Percentiles rank a stretch among this genome's conserved stretches.
These are phyloP conservation scores for Cadophora luteo-olivacea DNA, from an alignment of 2,329 filamentous ascomycete species.

Conservation along the genomic window DNA sequence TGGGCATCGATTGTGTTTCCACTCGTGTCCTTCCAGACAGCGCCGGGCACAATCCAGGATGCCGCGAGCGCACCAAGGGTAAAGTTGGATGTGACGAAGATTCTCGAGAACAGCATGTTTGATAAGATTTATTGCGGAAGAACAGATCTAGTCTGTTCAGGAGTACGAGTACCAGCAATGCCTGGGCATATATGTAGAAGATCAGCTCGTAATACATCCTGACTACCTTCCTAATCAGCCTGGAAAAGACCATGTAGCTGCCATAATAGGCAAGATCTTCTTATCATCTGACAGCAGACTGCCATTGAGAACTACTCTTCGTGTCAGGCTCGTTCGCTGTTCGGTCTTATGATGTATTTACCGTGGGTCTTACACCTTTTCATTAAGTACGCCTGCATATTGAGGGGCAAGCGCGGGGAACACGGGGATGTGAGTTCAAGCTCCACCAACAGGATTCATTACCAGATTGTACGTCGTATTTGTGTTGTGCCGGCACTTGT, in stretches of 20 bases:
- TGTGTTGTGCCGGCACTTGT: not conserved
- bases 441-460: not conserved
- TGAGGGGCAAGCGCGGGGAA: not conserved
- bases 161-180: too few species aligned
- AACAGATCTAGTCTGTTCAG: too few species aligned
- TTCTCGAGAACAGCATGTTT: not conserved
- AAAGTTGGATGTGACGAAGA: not conserved
- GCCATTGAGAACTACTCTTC: not conserved
- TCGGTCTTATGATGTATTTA: not conserved
- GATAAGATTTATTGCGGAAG: too few species aligned
- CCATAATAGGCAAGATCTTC: not conserved
- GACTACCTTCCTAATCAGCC: not conserved
- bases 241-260: not conserved
- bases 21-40: constrained; percentile 49
- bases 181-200: not conserved
- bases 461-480: not conserved
- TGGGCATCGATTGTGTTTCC: constrained; percentile 41
- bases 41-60: constrained; percentile 50
- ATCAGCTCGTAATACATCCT: too few species aligned
- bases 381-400: not conserved
- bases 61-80: constrained; percentile 29
- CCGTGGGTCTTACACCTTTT: not conserved
- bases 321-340: not conserved
- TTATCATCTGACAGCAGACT: not conserved
- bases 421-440: not conserved